Evolutionary conservation across 2,329 filamentous ascomycete species (phyloP).

Genomic region (Fusarium floridanum): DNA sequence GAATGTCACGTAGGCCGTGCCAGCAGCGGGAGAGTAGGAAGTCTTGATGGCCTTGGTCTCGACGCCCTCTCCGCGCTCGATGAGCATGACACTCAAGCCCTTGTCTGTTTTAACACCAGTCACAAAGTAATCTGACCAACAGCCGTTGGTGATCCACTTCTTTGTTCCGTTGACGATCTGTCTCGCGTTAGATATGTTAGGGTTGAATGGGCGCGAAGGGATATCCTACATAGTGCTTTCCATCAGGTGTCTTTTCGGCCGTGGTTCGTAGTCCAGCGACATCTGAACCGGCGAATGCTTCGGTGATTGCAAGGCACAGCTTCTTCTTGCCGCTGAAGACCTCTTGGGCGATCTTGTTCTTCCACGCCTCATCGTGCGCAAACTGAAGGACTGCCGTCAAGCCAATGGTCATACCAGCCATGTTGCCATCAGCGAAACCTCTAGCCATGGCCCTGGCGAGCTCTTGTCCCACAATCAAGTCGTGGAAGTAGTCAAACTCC

Average conservation of each 20-base stretch:
- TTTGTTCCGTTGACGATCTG: constrained; percentile 77
- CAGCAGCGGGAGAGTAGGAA: constrained; percentile 82
- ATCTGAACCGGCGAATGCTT: constrained; percentile 86
- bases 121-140: constrained; percentile 87
- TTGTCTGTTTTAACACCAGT: constrained; percentile 84
- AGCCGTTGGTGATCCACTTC: constrained; percentile 90
- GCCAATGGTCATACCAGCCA: constrained; percentile 88
- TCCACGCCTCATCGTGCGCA: constrained; percentile 75
- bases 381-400: constrained; percentile 86
- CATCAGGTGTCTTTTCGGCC: constrained; percentile 80
- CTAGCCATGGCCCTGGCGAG: constrained; percentile 76
- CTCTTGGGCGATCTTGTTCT: constrained; percentile 76
- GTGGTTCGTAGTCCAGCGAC: constrained; percentile 85
- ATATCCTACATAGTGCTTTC: constrained; percentile 74
- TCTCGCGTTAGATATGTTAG: background rate
- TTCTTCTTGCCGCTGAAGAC: constrained; percentile 86
- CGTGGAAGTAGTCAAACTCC: constrained; percentile 90
- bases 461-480: constrained; percentile 82
- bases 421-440: constrained; percentile 88
- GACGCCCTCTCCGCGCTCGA: constrained; percentile 79
- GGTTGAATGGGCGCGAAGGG: background rate
- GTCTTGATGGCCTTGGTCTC: constrained; percentile 86
- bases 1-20: constrained; percentile 84
- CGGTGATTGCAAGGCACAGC: constrained; percentile 88
- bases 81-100: constrained; percentile 81